phyloP scores from a whole-genome alignment of 1,284 basidiomycete species.

The Tranzscheliella williamsii region DNA sequence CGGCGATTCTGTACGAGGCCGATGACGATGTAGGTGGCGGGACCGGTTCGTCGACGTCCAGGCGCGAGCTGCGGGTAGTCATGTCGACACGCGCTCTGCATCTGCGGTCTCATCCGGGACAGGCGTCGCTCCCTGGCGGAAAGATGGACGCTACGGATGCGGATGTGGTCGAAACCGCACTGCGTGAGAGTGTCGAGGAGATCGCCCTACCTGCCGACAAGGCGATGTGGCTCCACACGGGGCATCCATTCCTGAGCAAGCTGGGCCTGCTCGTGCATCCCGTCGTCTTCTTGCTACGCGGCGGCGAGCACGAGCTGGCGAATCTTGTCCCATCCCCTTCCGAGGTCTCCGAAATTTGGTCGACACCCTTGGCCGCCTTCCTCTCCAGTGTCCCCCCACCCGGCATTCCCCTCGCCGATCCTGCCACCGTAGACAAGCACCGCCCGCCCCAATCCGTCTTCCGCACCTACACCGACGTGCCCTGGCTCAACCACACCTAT shows the following conservation, averaged over 20 bases:
- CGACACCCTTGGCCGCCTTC: conserved; percentile 10
- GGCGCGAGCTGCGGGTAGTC: conserved; percentile 16
- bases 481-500: conserved; percentile 26
- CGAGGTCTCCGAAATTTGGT: conserved; percentile 40
- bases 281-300: conserved; percentile 21
- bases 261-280: conserved; percentile 43
- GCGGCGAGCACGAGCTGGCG: conserved; percentile 5
- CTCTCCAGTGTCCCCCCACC: conserved; percentile 10
- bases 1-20: conserved; percentile 31
- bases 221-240: conserved; percentile 28
- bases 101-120: conserved; percentile 42
- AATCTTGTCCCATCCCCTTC: conserved; percentile 11
- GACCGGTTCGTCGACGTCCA: too few species aligned
- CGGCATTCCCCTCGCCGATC: conserved; percentile 3
- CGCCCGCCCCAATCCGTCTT: conserved; percentile 27
- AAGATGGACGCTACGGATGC: conserved; percentile 27
- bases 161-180: conserved; percentile 20
- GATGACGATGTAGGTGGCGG: too few species aligned
- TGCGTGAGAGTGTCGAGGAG: conserved; percentile 41
- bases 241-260: conserved; percentile 35
- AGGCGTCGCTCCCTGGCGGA: conserved; percentile 41
- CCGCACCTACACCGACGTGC: conserved; percentile 41
- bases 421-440: conserved; percentile 27
- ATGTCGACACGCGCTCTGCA: conserved; percentile 41
- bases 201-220: conserved; percentile 9